Evolutionary conservation across 768 basidiomycete genomes (phyloP), one percentile per base, ranked within the genome.

Genomic region (Rhizopogon roseolus): DNA sequence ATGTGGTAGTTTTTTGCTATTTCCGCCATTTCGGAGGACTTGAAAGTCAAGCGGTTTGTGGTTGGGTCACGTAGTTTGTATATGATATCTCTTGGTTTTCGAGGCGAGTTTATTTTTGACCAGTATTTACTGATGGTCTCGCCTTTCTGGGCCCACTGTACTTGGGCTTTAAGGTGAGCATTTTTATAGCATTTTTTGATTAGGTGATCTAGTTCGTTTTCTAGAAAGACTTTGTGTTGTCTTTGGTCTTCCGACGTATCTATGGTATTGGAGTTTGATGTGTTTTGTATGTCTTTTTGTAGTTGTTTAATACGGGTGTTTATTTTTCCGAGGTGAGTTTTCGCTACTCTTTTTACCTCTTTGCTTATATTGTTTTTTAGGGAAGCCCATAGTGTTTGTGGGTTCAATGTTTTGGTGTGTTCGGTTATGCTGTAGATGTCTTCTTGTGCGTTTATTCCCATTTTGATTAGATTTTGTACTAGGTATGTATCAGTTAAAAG

Each of bases 1-100:
- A 4, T 4, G 28, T 29, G 29, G 29, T 29, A 29, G 3, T 29
- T 5, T 17, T 48, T 51, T 0, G 71, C 67, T 0, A 73, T 49
- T 0, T 70, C 50, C 0, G 71, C 66, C 73, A 75, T 76, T n/a
- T 66, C 49, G 0, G 54, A 7, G 0, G 70, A 66, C 0, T 51
- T 10, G 0, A 1, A 9, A 22, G 17, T 22, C 14, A 4, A 49
- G 6, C 41, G n/a, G 1, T 49, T 38, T 0, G 50, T n/a, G 0
- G 2, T 9, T 0, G 52, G 54, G 25, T 55, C 14, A 2, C 34
- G 41, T 0, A 71, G 57, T 0, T 57, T 41, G 1, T 41, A 32
- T 3, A 71, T 67, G 0, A 55, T 44, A 11, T 70, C 63, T 19
- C 60, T n/a, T 0, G 62, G 64, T 11, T 50, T 28, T 0, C 32